Evolutionary conservation across 2,329 filamentous ascomycete genomes (phyloP), one percentile per base, ranked within the genome.

Genomic region (Fusarium neocosmosporiellum): DNA sequence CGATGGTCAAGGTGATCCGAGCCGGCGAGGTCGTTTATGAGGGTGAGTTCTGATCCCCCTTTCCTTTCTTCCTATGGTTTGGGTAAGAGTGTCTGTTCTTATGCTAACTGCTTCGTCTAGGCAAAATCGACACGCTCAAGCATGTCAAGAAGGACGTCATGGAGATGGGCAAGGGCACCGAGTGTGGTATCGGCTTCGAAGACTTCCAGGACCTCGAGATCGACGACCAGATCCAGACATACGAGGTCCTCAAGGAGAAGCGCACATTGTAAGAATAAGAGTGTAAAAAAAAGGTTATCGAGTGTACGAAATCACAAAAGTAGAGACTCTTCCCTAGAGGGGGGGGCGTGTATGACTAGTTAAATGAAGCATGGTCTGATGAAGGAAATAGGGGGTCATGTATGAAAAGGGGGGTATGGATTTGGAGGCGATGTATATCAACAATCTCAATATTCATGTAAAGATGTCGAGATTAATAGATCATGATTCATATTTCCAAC

Each of bases 131-230:
- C 20, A 94, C 94, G 1, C 89, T 99, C 66, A 98, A 96, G 84
- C 93, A 97, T 78, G 90, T 93, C 81, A 98, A 98, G 87, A 97
- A 97, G 81, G 94, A 98, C 73, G 93, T 96, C 33, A 86, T 86
- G 53, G 94, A 98, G 79, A 96, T 97, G 91, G 91, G 91, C 77
- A 98, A 97, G 83, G 95, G 95, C 66, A 90, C 88, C n/a, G 96
- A 99, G 83, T 99, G 96, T 78, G 96, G 96, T 74, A 92, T 99
- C 74, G 91, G 90, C 60, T 96, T 99, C 78, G 90, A 92, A 4
- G 88, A 87, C 34, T 99, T 94, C 90, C 87, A 92, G 55, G 93
- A 90, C 24, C 93, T 98, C 80, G 81, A 92, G 78, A 86, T 90
- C 16, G 96, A 96, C 31, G 96, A 99, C 83, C 89, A 92, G 81